phyloP scores from a whole-genome alignment of 495 filamentous ascomycete species.

The Xylaria acuta region DNA sequence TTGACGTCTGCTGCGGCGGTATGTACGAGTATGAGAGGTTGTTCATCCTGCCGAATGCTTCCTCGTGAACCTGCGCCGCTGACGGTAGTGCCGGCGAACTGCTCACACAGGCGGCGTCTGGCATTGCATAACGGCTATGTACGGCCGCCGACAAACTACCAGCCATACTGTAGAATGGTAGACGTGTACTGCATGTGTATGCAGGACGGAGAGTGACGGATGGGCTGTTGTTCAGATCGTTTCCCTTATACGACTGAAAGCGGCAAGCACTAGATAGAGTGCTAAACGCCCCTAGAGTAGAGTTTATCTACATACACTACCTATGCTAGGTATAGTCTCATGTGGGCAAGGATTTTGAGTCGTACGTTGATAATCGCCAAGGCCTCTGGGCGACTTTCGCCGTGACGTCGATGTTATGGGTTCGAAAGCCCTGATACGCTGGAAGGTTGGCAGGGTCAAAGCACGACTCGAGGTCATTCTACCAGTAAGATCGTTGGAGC shows the following conservation, averaged over 20 bases:
- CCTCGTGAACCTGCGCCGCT: background rate
- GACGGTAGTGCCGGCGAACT: background rate
- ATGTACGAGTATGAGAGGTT: constrained; percentile 3
- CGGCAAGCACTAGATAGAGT: background rate
- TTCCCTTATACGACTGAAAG: background rate
- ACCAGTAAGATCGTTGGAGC: background rate
- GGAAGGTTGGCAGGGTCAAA: constrained; percentile 2
- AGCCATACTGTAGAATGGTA: background rate
- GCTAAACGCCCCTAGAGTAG: background rate
- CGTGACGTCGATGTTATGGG: constrained; percentile 11
- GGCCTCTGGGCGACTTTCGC: background rate
- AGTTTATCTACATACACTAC: background rate
- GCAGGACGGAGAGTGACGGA: constrained; percentile 1
- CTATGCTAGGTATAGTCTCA: background rate
- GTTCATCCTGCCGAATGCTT: background rate
- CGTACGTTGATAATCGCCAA: background rate
- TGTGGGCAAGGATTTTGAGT: background rate
- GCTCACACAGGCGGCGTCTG: background rate
- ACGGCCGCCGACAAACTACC: background rate
- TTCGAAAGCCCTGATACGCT: background rate
- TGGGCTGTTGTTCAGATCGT: background rate
- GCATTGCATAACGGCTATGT: constrained; percentile 4
- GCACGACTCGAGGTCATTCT: background rate
- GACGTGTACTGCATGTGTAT: background rate
- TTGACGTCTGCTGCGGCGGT: background rate